Evolutionary conservation across 352 stramenopile genomes (phyloP).

Genomic region (Phytophthora uliginosa): DNA sequence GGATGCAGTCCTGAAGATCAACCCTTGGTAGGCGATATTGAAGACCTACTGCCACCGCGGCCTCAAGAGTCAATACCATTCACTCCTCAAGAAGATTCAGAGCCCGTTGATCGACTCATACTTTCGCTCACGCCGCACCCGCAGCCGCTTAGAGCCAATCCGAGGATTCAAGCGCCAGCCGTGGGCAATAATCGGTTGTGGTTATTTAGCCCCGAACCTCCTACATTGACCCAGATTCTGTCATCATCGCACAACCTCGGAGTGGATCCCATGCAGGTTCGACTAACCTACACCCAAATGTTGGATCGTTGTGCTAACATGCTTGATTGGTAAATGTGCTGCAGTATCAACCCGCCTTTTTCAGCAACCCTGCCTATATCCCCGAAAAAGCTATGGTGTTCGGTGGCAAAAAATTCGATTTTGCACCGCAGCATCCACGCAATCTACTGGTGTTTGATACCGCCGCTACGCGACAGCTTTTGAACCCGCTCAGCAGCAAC

Average conservation of each 20-base stretch:
- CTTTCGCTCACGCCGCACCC: constrained; percentile 68
- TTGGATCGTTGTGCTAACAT: neutral
- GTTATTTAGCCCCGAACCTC: constrained; percentile 55
- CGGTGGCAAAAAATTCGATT: constrained; percentile 77
- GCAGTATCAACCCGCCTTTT: constrained; percentile 69
- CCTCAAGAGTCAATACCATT: constrained; percentile 37
- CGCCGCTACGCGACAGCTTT: constrained; percentile 9
- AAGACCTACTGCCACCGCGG: constrained; percentile 68
- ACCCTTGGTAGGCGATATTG: constrained; percentile 59
- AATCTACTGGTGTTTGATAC: constrained; percentile 68
- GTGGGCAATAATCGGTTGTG: constrained; percentile 47
- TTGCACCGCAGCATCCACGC: constrained; percentile 44
- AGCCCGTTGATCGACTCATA: constrained; percentile 43
- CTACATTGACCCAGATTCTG: constrained; percentile 52
- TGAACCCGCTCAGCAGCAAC: constrained; percentile 12
- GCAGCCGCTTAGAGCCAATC: constrained; percentile 24
- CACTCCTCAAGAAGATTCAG: constrained; percentile 59
- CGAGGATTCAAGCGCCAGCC: constrained; percentile 12
- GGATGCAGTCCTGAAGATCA: constrained; percentile 44
- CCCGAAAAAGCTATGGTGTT: constrained; percentile 82
- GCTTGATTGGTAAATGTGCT: neutral
- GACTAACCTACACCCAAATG: constrained; percentile 21
- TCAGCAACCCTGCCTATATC: constrained; percentile 65
- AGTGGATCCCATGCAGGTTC: constrained; percentile 50
- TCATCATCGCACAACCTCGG: constrained; percentile 53